Evolutionary conservation across 192 early-diverging fungal genomes (phyloP).

Genomic region (Entomortierella lignicola): DNA sequence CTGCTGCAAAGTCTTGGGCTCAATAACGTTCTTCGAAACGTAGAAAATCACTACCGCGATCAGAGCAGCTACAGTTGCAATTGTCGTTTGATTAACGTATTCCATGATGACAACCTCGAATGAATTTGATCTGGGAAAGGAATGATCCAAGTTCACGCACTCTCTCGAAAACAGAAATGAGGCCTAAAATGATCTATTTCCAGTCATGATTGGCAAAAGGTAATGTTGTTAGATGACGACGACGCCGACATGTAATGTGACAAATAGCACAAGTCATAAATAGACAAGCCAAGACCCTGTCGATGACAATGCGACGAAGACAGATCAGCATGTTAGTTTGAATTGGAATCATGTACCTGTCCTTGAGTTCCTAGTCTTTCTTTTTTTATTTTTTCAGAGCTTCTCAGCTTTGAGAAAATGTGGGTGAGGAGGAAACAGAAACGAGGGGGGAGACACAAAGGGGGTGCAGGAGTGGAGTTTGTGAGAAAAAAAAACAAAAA

Average conservation of each 20-base stretch:
- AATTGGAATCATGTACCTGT: not conserved
- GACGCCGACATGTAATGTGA: no score
- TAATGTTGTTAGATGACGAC: no score
- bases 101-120: conserved; percentile 19
- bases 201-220: not conserved
- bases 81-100: conserved; percentile 25
- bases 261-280: no score
- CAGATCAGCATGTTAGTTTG: not conserved
- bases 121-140: not conserved
- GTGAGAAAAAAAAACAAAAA: not conserved
- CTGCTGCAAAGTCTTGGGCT: conserved; percentile 28
- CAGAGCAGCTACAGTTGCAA: conserved; percentile 2
- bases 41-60: conserved; percentile 19
- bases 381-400: not conserved
- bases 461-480: not conserved
- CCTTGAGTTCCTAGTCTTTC: not conserved
- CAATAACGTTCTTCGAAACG: conserved; percentile 38
- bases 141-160: not conserved
- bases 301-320: not conserved
- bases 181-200: not conserved
- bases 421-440: not conserved
- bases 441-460: not conserved
- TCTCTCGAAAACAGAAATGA: conserved; percentile 1
- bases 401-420: not conserved
- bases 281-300: no score